Evolutionary conservation across 2,329 filamentous ascomycete genomes (phyloP).

Genomic region (Monilinia aucupariae): DNA sequence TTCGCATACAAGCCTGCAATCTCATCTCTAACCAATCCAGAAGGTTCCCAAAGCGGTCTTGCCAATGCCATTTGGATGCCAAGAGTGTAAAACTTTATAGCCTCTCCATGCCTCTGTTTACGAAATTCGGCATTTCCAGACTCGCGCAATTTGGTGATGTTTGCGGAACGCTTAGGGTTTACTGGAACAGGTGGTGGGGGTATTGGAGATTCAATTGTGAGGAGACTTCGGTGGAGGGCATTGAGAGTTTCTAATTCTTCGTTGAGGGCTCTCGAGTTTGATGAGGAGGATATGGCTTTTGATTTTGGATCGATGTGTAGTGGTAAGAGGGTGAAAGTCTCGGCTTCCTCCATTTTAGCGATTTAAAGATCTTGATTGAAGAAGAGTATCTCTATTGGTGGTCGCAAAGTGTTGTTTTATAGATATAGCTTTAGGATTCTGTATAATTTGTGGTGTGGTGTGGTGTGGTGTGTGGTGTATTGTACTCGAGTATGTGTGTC

Average conservation of each 20-base stretch:
- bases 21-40: constrained; percentile 78
- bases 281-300: constrained; percentile 60
- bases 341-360: constrained; percentile 50
- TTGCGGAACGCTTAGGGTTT: constrained; percentile 83
- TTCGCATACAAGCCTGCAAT: constrained; percentile 75
- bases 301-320: constrained; percentile 75
- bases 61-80: constrained; percentile 83
- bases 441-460: background rate
- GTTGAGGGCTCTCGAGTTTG: constrained; percentile 47
- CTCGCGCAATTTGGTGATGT: constrained; percentile 88
- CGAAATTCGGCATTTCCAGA: constrained; percentile 77
- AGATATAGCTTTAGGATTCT: background rate
- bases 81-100: constrained; percentile 75
- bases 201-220: constrained; percentile 57
- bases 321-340: constrained; percentile 77
- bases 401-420: background rate
- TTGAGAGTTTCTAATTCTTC: constrained; percentile 71
- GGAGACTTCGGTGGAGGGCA: constrained; percentile 67
- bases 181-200: constrained; percentile 86
- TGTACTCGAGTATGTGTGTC: background rate
- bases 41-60: constrained; percentile 83
- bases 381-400: background rate
- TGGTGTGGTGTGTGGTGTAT: background rate
- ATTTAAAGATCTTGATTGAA: background rate
- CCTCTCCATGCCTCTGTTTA: constrained; percentile 68